Conservation (phyloP, 352 stramenopile species). For the Phytophthora parvispora region DNA sequence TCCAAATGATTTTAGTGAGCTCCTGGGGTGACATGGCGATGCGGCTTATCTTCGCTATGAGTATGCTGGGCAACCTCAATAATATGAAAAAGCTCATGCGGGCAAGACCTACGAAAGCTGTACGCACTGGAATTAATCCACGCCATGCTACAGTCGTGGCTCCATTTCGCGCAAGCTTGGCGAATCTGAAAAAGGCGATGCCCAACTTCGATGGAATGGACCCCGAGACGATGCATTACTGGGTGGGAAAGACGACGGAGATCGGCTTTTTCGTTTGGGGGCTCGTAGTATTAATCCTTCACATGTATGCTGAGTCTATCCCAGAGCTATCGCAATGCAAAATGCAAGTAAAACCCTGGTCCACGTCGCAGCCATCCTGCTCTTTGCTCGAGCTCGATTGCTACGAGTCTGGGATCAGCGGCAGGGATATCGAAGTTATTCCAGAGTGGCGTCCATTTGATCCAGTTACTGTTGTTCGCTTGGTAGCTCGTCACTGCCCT, state of each 20-base stretch:
- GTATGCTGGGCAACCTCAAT: conserved; percentile 14
- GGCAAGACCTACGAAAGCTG: not conserved
- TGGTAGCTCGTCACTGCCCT: not conserved
- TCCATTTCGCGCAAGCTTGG: conserved; percentile 23
- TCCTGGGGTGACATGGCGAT: conserved; percentile 22
- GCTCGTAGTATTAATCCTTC: conserved; percentile 36
- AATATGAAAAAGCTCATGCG: conserved; percentile 32
- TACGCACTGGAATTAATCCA: not conserved
- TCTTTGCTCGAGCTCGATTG: conserved; percentile 33
- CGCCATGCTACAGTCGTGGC: conserved; percentile 22
- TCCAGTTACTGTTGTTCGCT: not conserved
- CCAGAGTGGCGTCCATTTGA: not conserved
- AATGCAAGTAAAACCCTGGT: conserved; percentile 54
- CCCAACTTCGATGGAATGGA: not conserved
- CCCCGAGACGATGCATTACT: conserved; percentile 8
- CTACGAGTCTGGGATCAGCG: not conserved
- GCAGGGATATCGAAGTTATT: not conserved
- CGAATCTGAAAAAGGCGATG: conserved; percentile 9
- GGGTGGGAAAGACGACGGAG: conserved; percentile 18
- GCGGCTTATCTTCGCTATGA: conserved; percentile 15
- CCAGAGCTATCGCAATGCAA: conserved; percentile 22
- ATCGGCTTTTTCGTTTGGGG: conserved; percentile 38
- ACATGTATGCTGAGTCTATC: conserved; percentile 25
- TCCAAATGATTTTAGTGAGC: conserved; percentile 32
- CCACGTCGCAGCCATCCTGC: conserved; percentile 36